A percentile compares a stretch with the other conserved stretches of the same genome.
Conservation (phyloP, 2,329 filamentous ascomycete genomes). For the Cucurbitaria berberidis region DNA sequence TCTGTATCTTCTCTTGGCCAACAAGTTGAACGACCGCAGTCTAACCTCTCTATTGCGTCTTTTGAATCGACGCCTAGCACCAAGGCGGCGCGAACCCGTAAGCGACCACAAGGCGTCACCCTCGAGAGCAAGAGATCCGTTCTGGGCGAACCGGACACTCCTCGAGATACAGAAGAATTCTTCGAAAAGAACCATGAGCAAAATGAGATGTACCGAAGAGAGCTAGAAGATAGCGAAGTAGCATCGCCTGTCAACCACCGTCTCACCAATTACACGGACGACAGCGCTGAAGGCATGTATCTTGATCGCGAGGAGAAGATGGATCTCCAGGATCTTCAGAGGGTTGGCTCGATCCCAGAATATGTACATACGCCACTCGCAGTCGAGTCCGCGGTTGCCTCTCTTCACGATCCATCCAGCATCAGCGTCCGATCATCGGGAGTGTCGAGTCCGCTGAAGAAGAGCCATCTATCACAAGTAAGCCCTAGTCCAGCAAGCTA, state of each 20-base stretch:
- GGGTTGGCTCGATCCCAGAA: constrained; percentile 74
- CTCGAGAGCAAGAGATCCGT: constrained; percentile 59
- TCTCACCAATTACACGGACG: constrained; percentile 60
- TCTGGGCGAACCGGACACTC: constrained; percentile 45
- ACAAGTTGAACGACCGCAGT: constrained; percentile 59
- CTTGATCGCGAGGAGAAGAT: constrained; percentile 59
- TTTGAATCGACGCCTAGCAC: constrained; percentile 64
- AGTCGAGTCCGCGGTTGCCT: constrained; percentile 90
- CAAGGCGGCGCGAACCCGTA: constrained; percentile 60
- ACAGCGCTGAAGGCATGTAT: constrained; percentile 61
- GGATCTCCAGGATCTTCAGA: constrained; percentile 71
- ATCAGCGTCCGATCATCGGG: constrained; percentile 59
- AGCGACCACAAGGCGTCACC: constrained; percentile 60
- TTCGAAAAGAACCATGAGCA: constrained; percentile 62
- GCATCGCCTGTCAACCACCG: constrained; percentile 58
- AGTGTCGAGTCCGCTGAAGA: constrained; percentile 29
- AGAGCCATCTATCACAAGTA: constrained; percentile 35
- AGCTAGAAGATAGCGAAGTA: constrained; percentile 55
- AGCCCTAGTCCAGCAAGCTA: constrained; percentile 26
- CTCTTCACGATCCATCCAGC: constrained; percentile 82
- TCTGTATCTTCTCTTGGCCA: constrained; percentile 69
- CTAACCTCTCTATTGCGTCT: constrained; percentile 65
- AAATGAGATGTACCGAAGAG: constrained; percentile 63
- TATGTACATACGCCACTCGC: constrained; percentile 74
- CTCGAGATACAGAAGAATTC: constrained; percentile 56